Conservation (phyloP, 352 stramenopile species). For the Phytopythium montanum region DNA sequence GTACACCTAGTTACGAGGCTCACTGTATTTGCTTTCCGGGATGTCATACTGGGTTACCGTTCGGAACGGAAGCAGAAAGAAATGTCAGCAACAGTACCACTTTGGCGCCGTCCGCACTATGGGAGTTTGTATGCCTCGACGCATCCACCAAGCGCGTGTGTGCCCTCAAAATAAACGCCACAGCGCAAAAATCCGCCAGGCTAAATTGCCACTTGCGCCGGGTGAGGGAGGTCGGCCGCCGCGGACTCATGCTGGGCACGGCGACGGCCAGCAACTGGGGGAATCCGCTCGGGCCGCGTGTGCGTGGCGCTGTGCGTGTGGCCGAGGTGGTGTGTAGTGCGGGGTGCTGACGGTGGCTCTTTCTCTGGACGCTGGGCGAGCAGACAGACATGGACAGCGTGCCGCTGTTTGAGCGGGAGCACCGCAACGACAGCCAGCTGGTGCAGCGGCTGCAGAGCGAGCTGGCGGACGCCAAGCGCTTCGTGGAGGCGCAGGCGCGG, state of each 20-base stretch:
- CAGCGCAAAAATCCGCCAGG: background rate
- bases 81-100: background rate
- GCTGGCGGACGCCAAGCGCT: slow-evolving; percentile 79
- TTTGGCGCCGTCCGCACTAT: background rate
- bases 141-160: background rate
- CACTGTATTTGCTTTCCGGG: background rate
- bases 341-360: background rate
- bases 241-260: slow-evolving; percentile 31
- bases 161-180: slow-evolving; percentile 1
- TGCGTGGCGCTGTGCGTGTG: slow-evolving; percentile 7
- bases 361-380: background rate
- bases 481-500: slow-evolving; percentile 74
- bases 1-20: background rate
- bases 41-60: background rate
- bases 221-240: background rate
- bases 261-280: slow-evolving; percentile 43
- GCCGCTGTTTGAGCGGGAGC: slow-evolving; percentile 83
- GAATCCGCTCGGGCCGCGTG: slow-evolving; percentile 37
- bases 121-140: background rate
- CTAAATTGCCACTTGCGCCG: background rate
- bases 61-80: background rate
- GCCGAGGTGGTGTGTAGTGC: background rate
- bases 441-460: slow-evolving; percentile 84
- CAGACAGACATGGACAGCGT: slow-evolving; percentile 79
- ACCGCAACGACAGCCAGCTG: slow-evolving; percentile 80